Evolutionary conservation across 805 yeast species (phyloP).

Genomic region (Lipomyces sp.): DNA sequence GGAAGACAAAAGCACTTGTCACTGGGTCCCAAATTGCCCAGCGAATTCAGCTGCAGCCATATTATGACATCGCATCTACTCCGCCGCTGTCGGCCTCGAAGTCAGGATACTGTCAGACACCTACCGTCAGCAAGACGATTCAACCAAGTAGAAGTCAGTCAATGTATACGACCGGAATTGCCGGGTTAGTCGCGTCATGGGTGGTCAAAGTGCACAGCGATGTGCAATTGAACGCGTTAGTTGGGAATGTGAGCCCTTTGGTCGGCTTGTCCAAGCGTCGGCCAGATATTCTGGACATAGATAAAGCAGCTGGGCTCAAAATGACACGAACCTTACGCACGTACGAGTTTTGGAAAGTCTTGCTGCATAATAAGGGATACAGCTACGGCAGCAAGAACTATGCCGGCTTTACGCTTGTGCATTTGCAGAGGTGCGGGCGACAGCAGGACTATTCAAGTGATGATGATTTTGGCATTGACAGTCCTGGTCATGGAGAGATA

Average conservation of each 20-base stretch:
- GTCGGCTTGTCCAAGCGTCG: background rate
- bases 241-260: background rate
- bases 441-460: background rate
- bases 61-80: background rate
- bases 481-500: background rate
- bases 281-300: background rate
- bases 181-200: conserved; percentile 15
- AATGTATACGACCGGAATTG: conserved; percentile 4
- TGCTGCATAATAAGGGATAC: conserved; percentile 17
- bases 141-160: background rate
- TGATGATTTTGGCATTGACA: background rate
- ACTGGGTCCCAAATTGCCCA: background rate
- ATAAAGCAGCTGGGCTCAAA: background rate
- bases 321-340: background rate
- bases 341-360: conserved; percentile 21
- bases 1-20: background rate
- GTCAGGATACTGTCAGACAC: background rate
- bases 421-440: conserved; percentile 2
- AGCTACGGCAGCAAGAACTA: conserved; percentile 18
- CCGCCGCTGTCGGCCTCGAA: conserved; percentile 1
- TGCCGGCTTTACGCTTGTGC: conserved; percentile 30
- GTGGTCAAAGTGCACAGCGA: conserved; percentile 27
- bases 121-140: background rate
- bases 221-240: conserved; percentile 20
- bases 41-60: background rate